These are phyloP conservation scores for Colletotrichum gigasporum DNA, from an alignment of 2,329 filamentous ascomycete species.

Conservation along the genomic window DNA sequence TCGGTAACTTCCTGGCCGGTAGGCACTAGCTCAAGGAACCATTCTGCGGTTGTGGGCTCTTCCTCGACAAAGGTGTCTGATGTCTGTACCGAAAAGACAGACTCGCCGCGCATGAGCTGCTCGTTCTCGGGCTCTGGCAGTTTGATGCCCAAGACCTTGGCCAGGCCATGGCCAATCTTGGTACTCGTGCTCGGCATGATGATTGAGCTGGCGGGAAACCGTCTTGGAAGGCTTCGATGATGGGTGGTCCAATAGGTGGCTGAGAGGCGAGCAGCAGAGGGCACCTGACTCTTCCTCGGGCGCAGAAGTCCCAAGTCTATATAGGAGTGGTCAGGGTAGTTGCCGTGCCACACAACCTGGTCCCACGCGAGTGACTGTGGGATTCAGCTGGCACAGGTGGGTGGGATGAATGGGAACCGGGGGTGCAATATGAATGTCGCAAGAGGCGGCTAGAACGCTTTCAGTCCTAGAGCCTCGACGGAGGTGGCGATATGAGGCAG, in stretches of 20 bases:
- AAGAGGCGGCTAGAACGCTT: constrained; percentile 20
- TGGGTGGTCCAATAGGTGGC: not conserved
- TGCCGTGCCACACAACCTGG: constrained; percentile 9
- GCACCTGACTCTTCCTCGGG: not conserved
- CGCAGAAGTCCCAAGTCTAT: constrained; percentile 16
- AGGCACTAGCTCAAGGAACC: constrained; percentile 73
- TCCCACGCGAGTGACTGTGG: not conserved
- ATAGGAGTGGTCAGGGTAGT: constrained; percentile 10
- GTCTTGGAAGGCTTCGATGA: not conserved
- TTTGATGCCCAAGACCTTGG: constrained; percentile 85
- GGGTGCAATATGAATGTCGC: constrained; percentile 10
- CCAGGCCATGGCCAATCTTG: constrained; percentile 76
- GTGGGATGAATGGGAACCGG: not conserved
- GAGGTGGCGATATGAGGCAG: constrained; percentile 23
- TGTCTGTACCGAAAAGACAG: constrained; percentile 77
- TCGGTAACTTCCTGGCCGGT: constrained; percentile 57
- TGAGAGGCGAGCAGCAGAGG: not conserved
- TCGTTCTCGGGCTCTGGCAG: constrained; percentile 75
- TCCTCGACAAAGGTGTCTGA: constrained; percentile 85
- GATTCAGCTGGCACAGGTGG: constrained; percentile 1
- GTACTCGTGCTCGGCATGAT: constrained; percentile 51
- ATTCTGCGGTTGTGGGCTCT: constrained; percentile 80
- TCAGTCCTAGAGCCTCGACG: constrained; percentile 14
- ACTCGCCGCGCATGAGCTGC: constrained; percentile 79
- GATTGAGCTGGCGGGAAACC: not conserved